A percentile compares a stretch with the other conserved stretches of the same genome.
Evolutionary conservation across 1,284 basidiomycete species (phyloP).

Genomic region (Sanghuangporus sanghuang): DNA sequence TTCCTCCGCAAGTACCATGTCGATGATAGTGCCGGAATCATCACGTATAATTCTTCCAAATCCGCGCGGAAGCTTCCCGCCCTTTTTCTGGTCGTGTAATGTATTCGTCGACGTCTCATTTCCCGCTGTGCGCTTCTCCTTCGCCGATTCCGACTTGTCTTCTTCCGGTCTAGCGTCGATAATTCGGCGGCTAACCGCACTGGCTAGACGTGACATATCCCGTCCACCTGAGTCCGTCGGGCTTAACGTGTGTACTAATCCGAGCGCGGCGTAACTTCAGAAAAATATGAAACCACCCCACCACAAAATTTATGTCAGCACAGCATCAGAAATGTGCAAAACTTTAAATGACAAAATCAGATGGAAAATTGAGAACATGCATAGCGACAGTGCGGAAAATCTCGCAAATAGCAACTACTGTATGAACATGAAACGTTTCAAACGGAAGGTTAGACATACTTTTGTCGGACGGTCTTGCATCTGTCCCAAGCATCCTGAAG

Average conservation of each 20-base stretch:
- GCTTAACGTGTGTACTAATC: slow-evolving; percentile 63
- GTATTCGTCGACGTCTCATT: not conserved
- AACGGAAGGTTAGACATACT: slow-evolving; percentile 49
- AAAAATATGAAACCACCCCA: slow-evolving; percentile 1
- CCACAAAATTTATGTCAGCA: not conserved
- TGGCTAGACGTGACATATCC: slow-evolving; percentile 29
- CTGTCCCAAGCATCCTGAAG: slow-evolving; percentile 88
- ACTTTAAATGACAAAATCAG: slow-evolving; percentile 8
- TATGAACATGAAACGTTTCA: not conserved
- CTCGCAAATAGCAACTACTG: not conserved
- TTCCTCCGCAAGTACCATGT: slow-evolving; percentile 67
- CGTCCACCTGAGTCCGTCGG: slow-evolving; percentile 59
- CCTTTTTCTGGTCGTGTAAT: not conserved
- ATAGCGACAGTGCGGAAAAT: not conserved
- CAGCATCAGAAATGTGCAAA: not conserved
- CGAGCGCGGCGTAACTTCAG: slow-evolving; percentile 72
- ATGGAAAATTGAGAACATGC: not conserved
- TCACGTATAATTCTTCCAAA: slow-evolving; percentile 87
- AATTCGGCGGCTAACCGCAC: slow-evolving; percentile 5
- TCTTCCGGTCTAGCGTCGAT: slow-evolving; percentile 11
- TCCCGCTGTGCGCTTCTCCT: not conserved
- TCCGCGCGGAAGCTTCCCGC: slow-evolving; percentile 50
- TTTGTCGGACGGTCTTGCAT: slow-evolving; percentile 87
- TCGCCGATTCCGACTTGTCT: not conserved
- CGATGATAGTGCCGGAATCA: slow-evolving; percentile 72